These are phyloP conservation scores for Russula dissimulans DNA, from an alignment of 768 basidiomycete species.

Conservation along the genomic window DNA sequence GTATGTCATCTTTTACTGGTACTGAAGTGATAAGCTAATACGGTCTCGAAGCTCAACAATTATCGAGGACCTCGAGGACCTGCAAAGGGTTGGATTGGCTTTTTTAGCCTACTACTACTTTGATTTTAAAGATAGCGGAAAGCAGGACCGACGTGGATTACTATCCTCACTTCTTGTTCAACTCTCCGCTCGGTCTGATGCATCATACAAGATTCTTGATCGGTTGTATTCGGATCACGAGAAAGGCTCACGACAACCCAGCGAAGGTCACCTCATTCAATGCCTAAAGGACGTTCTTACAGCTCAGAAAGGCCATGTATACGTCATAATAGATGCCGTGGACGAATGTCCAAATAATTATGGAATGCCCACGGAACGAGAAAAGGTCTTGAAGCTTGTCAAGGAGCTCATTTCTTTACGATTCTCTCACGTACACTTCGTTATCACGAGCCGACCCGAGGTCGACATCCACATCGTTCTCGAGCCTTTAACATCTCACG, in stretches of 20 bases:
- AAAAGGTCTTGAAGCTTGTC: not conserved
- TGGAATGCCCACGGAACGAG: not conserved
- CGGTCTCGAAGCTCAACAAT: not conserved
- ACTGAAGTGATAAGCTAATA: not conserved
- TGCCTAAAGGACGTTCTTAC: not conserved
- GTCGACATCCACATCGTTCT: not conserved
- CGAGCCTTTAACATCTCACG: not conserved
- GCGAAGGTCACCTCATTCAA: not conserved
- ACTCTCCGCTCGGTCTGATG: not conserved
- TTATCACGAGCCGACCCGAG: not conserved
- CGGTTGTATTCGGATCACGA: not conserved
- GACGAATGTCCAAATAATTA: not conserved
- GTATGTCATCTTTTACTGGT: not conserved
- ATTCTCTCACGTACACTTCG: not conserved
- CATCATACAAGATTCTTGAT: not conserved
- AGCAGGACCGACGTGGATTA: not conserved
- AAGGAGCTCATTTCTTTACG: not conserved
- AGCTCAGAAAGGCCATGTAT: not conserved
- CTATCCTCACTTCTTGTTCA: not conserved
- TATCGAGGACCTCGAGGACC: not conserved
- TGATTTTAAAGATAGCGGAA: not conserved
- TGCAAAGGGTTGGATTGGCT: not conserved
- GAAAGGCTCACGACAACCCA: not conserved
- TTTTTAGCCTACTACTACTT: not conserved
- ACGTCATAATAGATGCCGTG: not conserved